phyloP scores from a whole-genome alignment of 805 yeast species.

The Lachancea nothofagi region DNA sequence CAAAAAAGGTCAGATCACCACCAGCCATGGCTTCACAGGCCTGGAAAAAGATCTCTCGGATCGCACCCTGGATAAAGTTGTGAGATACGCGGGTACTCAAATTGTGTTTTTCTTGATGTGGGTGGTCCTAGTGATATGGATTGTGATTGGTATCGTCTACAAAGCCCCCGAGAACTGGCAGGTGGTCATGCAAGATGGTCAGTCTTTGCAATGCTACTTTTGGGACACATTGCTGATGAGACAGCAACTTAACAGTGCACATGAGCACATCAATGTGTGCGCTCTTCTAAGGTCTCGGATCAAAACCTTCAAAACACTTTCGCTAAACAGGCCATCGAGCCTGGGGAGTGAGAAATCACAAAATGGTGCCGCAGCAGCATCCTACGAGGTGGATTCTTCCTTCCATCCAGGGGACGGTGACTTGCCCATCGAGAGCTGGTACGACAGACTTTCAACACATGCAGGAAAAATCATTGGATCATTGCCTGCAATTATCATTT shows the following conservation, averaged over 20 bases:
- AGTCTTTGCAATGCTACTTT: slow-evolving; percentile 36
- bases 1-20: slow-evolving; percentile 17
- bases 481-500: slow-evolving; percentile 29
- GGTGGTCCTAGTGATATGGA: slow-evolving; percentile 27
- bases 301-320: slow-evolving; percentile 19
- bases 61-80: slow-evolving; percentile 22
- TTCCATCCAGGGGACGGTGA: slow-evolving; percentile 12
- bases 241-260: slow-evolving; percentile 33
- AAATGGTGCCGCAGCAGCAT: background rate
- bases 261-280: slow-evolving; percentile 26
- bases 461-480: slow-evolving; percentile 32
- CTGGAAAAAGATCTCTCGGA: slow-evolving; percentile 22
- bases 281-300: slow-evolving; percentile 30
- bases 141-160: slow-evolving; percentile 26
- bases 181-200: slow-evolving; percentile 39
- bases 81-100: slow-evolving; percentile 27
- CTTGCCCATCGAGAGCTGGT: slow-evolving; percentile 30
- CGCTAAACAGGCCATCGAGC: slow-evolving; percentile 1
- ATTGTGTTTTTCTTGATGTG: slow-evolving; percentile 27
- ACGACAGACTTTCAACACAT: slow-evolving; percentile 31
- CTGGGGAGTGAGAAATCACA: background rate
- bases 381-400: background rate
- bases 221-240: slow-evolving; percentile 40
- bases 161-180: slow-evolving; percentile 36
- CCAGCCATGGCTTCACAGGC: slow-evolving; percentile 27